These are phyloP conservation scores for Barbarea vulgaris DNA, from an alignment of 345 rosid genomes.

Conservation along the genomic window DNA sequence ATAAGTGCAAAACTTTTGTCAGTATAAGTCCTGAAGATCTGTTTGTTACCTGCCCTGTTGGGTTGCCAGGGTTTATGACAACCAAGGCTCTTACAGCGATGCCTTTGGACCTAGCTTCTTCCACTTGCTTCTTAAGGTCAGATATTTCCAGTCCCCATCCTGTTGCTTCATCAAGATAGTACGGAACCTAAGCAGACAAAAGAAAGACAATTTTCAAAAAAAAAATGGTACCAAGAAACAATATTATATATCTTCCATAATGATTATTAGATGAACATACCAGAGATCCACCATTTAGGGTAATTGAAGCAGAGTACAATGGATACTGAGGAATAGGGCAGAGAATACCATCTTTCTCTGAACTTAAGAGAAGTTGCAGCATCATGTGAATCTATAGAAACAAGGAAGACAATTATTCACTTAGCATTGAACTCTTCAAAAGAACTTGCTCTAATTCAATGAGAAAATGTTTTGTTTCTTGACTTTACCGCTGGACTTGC, in stretches of 20 bases:
- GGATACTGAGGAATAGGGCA: slow-evolving; percentile 99
- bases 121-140: slow-evolving; percentile 77
- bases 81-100: slow-evolving; percentile 75
- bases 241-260: background rate
- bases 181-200: slow-evolving; percentile 62
- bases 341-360: slow-evolving; percentile 83
- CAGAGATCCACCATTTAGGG: slow-evolving; percentile 89
- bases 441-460: background rate
- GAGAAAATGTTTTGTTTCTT: background rate
- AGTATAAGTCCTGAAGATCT: background rate
- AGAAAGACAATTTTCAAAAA: background rate
- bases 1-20: background rate
- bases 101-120: slow-evolving; percentile 67
- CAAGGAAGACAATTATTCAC: background rate
- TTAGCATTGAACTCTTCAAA: background rate
- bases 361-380: slow-evolving; percentile 78
- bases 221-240: too few relatives aligned
- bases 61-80: slow-evolving; percentile 93
- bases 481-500: slow-evolving; percentile 81
- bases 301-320: slow-evolving; percentile 87
- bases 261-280: slow-evolving; percentile 46
- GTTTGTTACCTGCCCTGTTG: slow-evolving; percentile 74
- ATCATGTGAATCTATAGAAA: slow-evolving; percentile 78
- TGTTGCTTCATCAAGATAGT: slow-evolving; percentile 84
- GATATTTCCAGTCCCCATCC: slow-evolving; percentile 92